Base-by-base conservation (phyloP, 805 yeast species). In the Saccharomyces paradoxus region DNA sequence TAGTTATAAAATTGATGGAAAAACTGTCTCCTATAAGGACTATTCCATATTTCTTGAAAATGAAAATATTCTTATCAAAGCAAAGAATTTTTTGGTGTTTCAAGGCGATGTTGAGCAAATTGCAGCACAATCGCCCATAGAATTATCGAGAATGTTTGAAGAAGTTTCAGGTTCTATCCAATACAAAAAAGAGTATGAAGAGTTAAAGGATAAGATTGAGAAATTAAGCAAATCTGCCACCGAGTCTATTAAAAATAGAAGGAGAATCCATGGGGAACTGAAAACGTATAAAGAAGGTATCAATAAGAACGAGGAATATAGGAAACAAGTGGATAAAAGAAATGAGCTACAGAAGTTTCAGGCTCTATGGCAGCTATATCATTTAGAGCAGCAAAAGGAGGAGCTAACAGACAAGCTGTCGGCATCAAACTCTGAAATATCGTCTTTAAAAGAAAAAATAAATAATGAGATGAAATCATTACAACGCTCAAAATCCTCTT, bases 91-190 rank as follows among this genome's bases (percentile, higher is more conserved):
- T 63, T 73, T 94, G 56, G 98, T 94, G 7, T 90, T 92, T 66
- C 99, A 94, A 74, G 98, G 99, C 56, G 98, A 92, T 66, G 96
- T 94, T 51, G 98, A 92, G 68, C 86, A 84, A 61, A 83, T 94
- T 46, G 98, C 98, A 0, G 79, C 96, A 0, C 96, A 91, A 67
- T 82, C 92, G 0, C 82, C 97, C 0, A 69, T 71, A 26, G 96
- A 89, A 41, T 75, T 94, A 56, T 81, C 95, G 1, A 77, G 73
- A 48, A 70, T 91, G 57, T 74, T 94, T 53, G 99, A 94, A 70
- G 82, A 82, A 14, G 82, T 94, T 28, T 86, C 95, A 56, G 96
- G 97, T 0, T 87, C 96, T 0, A 70, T 75, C 7, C 94, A 87
- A 44, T 79, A 68, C 60, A 79, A 81, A 49, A 74, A 73, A 29